phyloP scores from a whole-genome alignment of 106 monocot species.

The Dioscorea alata region DNA sequence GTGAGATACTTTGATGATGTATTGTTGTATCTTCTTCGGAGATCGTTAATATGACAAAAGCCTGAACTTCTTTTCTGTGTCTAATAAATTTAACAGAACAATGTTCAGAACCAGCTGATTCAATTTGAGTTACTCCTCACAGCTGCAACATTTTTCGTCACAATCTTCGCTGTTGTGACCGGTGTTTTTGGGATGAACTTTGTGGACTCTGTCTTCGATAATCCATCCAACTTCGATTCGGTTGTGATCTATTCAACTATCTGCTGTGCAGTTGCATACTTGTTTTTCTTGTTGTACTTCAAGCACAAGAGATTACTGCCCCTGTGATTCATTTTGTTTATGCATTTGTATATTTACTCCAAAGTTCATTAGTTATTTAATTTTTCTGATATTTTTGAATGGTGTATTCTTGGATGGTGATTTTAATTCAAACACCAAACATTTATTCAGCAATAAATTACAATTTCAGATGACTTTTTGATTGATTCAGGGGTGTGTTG shows the following conservation, averaged over 20 bases:
- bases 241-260: background rate
- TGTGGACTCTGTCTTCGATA: slow-evolving; percentile 25
- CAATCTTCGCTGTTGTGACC: slow-evolving; percentile 40
- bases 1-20: slow-evolving; percentile 14
- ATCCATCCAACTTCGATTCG: background rate
- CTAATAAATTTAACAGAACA: slow-evolving; percentile 15
- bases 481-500: background rate
- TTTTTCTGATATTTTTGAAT: background rate
- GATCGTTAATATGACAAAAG: background rate
- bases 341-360: background rate
- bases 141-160: slow-evolving; percentile 38
- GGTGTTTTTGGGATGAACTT: slow-evolving; percentile 53
- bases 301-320: slow-evolving; percentile 1
- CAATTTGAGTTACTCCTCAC: slow-evolving; percentile 40
- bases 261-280: background rate
- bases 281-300: background rate
- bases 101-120: slow-evolving; percentile 39
- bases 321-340: background rate
- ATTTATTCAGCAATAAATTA: background rate
- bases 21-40: too few relatives aligned
- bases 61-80: background rate
- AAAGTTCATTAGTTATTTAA: background rate
- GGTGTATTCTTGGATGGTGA: background rate
- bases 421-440: background rate
- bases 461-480: background rate